Percentiles rank a stretch among this genome's conserved stretches.
phyloP scores from a whole-genome alignment of 1,284 basidiomycete genomes.

The Boletellus dicymbophilus region DNA sequence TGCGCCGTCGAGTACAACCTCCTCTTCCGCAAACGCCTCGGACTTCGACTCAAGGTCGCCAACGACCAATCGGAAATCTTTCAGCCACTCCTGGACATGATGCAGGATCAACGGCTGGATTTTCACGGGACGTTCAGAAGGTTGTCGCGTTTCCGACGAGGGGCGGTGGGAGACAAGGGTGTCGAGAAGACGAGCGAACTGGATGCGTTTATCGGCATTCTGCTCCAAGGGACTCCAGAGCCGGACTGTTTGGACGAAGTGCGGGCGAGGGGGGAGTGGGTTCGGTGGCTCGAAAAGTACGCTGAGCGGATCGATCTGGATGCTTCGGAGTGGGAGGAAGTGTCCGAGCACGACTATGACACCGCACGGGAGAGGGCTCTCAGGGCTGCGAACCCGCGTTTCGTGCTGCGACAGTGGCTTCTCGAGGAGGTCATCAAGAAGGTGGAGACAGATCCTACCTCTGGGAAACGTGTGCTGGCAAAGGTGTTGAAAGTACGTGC shows the following conservation, averaged over 20 bases:
- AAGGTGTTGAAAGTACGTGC: conserved; percentile 72
- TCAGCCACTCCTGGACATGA: conserved; percentile 66
- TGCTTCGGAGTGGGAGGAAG: conserved; percentile 40
- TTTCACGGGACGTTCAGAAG: conserved; percentile 82
- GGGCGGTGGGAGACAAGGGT: conserved; percentile 32
- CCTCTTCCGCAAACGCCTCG: conserved; percentile 80
- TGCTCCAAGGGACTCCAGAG: conserved; percentile 53
- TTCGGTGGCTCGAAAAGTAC: conserved; percentile 71
- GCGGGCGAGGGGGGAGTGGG: conserved; percentile 51
- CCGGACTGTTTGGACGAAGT: conserved; percentile 43
- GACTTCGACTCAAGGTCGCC: conserved; percentile 52
- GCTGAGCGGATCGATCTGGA: conserved; percentile 62
- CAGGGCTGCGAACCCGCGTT: conserved; percentile 76
- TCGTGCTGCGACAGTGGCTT: conserved; percentile 91
- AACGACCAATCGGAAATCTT: conserved; percentile 64
- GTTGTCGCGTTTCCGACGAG: conserved; percentile 66
- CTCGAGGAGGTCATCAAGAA: conserved; percentile 85
- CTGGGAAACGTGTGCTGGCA: conserved; percentile 63
- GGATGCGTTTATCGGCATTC: conserved; percentile 46
- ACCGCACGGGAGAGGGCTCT: conserved; percentile 45
- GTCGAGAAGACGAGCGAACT: conserved; percentile 31
- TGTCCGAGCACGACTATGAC: conserved; percentile 42
- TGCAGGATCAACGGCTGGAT: conserved; percentile 75
- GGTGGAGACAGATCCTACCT: conserved; percentile 56
- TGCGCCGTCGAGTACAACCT: conserved; percentile 61